Evolutionary conservation across 345 rosid species (phyloP).

Genomic region (Brassica nigra): DNA sequence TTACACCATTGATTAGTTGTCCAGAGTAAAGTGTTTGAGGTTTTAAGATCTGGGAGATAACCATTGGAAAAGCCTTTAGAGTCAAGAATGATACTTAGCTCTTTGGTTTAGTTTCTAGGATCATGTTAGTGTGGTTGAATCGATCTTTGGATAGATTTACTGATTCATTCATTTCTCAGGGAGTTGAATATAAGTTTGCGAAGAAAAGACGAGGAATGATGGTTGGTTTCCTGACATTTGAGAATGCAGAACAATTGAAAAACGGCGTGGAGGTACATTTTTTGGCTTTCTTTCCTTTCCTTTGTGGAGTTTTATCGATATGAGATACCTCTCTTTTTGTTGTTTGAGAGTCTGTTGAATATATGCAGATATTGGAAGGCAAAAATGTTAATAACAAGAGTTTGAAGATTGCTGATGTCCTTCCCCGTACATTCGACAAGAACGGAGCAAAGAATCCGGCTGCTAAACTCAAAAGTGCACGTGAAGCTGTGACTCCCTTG

Average conservation of each 20-base stretch:
- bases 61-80: background rate
- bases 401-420: constrained; percentile 74
- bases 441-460: constrained; percentile 44
- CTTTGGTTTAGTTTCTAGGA: background rate
- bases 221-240: constrained; percentile 84
- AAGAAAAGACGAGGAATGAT: constrained; percentile 86
- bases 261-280: constrained; percentile 58
- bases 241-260: constrained; percentile 60
- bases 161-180: constrained; percentile 45
- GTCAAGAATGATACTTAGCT: background rate
- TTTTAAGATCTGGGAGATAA: background rate
- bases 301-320: background rate
- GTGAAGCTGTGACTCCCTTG: constrained; percentile 85
- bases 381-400: constrained; percentile 59
- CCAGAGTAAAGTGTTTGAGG: constrained; percentile 38
- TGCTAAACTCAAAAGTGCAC: constrained; percentile 57
- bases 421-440: constrained; percentile 66
- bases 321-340: background rate
- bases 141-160: background rate
- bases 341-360: constrained; percentile 22
- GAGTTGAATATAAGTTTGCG: constrained; percentile 55
- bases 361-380: constrained; percentile 66
- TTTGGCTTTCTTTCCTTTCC: background rate
- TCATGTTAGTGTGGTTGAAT: constrained; percentile 3
- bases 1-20: background rate